Evolutionary conservation across 2,329 filamentous ascomycete genomes (phyloP).

Genomic region (Cercospora zeae-maydis): DNA sequence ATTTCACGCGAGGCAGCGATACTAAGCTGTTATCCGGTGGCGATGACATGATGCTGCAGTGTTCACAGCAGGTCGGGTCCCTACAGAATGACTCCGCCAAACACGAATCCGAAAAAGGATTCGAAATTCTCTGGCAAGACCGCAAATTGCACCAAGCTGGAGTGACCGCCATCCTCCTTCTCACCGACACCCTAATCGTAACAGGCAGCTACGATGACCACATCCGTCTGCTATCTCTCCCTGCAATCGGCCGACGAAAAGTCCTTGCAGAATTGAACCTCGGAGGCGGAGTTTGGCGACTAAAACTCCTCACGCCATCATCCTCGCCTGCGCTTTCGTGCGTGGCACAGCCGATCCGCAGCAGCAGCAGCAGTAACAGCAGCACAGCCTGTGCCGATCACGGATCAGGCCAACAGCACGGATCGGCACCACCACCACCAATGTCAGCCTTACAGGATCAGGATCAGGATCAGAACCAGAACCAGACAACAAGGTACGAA

Average conservation of each 20-base stretch:
- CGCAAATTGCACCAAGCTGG: constrained; percentile 70
- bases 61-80: constrained; percentile 6
- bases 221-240: constrained; percentile 61
- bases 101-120: neutral
- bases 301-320: constrained; percentile 57
- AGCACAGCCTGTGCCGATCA: neutral
- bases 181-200: constrained; percentile 61
- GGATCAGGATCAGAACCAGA: constrained; percentile 9
- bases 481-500: constrained; percentile 15
- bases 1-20: constrained; percentile 45
- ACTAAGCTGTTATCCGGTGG: constrained; percentile 61
- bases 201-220: constrained; percentile 92
- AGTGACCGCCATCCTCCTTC: constrained; percentile 78
- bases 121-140: constrained; percentile 43
- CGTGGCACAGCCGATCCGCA: constrained; percentile 1
- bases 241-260: constrained; percentile 41
- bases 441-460: constrained; percentile 11
- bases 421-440: neutral
- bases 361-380: neutral
- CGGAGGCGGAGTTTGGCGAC: constrained; percentile 79
- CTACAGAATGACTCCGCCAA: neutral
- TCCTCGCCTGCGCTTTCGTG: neutral
- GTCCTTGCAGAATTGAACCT: constrained; percentile 64
- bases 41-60: constrained; percentile 66
- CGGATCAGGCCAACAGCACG: neutral